These are phyloP conservation scores for Comarum palustre DNA, from an alignment of 306 rosid genomes.

Conservation along the genomic window DNA sequence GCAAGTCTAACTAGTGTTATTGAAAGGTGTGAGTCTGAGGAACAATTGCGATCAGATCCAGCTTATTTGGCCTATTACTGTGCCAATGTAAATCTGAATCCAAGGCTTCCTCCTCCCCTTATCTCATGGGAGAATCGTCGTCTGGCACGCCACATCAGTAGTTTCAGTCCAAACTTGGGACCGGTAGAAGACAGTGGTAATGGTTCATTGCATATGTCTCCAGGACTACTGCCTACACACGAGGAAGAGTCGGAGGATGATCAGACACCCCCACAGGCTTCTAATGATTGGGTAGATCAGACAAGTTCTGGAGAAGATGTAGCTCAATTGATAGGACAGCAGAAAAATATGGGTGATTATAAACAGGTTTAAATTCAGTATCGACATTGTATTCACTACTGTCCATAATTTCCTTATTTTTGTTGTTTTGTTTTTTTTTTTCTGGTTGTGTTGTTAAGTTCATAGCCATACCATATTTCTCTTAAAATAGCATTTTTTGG, in stretches of 20 bases:
- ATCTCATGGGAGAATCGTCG: slow-evolving; percentile 60
- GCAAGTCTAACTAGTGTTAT: slow-evolving; percentile 40
- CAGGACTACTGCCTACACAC: slow-evolving; percentile 60
- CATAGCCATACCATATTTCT: neutral
- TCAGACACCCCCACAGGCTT: slow-evolving; percentile 41
- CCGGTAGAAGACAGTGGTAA: slow-evolving; percentile 49
- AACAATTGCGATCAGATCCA: slow-evolving; percentile 52
- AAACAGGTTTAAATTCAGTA: slow-evolving; percentile 44
- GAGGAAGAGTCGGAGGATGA: slow-evolving; percentile 77
- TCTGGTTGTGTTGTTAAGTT: neutral
- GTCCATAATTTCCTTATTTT: neutral
- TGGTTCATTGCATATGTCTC: slow-evolving; percentile 41
- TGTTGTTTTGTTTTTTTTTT: neutral
- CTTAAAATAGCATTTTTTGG: neutral
- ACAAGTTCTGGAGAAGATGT: slow-evolving; percentile 28
- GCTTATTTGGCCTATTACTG: slow-evolving; percentile 51
- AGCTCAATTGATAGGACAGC: slow-evolving; percentile 25
- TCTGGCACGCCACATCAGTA: slow-evolving; percentile 46
- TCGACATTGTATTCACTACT: slow-evolving; percentile 17
- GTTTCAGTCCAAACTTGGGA: slow-evolving; percentile 44
- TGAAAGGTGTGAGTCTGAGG: slow-evolving; percentile 49
- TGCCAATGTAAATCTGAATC: slow-evolving; percentile 70
- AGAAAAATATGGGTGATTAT: slow-evolving; percentile 44
- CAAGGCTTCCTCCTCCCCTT: slow-evolving; percentile 69
- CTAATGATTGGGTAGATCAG: slow-evolving; percentile 38